Base-by-base conservation (phyloP, 306 rosid genomes). In the Vicia villosa region DNA sequence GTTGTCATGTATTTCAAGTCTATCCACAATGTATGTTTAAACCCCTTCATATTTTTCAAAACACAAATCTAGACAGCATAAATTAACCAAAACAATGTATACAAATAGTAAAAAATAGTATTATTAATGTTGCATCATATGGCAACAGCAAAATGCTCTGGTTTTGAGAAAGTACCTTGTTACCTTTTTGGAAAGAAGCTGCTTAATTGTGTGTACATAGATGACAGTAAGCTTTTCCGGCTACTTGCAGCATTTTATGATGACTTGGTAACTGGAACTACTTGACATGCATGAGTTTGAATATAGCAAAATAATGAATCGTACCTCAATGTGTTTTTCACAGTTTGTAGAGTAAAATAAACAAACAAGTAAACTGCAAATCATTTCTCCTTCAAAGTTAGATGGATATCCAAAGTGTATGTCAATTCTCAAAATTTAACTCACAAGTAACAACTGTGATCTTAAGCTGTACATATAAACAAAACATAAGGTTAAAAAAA, bases 281-380 rank as follows among this genome's bases (percentile, higher is more conserved):
- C 62, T 24, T 26, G 11, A 26, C 62, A 51, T 49, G 32, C 46
- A 72, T 24, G 58, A 58, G 42, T 10, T 59, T 13, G 51, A 40
- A 40, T 4, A 42, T 66, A 12, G 24, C 17, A 30, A 50, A 66
- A 68, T 15, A 66, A 21, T 59, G 24, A 72, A 40, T 34, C 21
- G 47, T 73, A 67, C 63, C 73, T 22, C 45, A 60, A 34, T 1
- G 38, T 7, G 10, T 34, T 34, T 7, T 34, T 34, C 38, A 34
- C 38, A 34, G 37, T 32, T 32, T 32, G 37, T 2, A 32, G 38
- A 34, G 38, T 34, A 34, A 34, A 34, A 34, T 34, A 34, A 34
- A 34, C 38, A 34, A 34, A 34, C 38, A 34, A 34, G 38, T 34
- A 34, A 34, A 34, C 3, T 6, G 1, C 38, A 34, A 34, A 34